These are phyloP conservation scores for Pichia sp. DNA, from an alignment of 1,139 yeast genomes.

Conservation along the genomic window DNA sequence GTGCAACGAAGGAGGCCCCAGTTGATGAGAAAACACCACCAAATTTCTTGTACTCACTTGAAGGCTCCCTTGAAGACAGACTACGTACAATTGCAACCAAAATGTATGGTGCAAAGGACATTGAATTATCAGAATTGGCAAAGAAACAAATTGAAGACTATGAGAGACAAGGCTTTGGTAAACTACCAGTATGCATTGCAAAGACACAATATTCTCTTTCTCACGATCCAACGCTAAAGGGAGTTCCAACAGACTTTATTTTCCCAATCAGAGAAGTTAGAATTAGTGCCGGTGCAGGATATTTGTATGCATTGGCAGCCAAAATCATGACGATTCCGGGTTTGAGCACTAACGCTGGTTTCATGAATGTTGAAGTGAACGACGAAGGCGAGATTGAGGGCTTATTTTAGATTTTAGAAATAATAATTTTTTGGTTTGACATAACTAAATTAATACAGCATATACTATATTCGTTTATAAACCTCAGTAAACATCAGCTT, in stretches of 20 bases:
- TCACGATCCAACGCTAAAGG: conserved; percentile 76
- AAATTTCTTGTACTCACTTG: conserved; percentile 56
- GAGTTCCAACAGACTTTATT: conserved; percentile 74
- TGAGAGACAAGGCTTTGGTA: conserved; percentile 65
- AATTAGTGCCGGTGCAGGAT: conserved; percentile 80
- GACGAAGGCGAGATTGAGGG: conserved; percentile 80
- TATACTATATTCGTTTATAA: neutral
- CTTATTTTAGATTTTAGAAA: conserved; percentile 43
- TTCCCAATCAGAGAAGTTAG: conserved; percentile 78
- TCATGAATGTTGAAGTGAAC: conserved; percentile 77
- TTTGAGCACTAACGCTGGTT: conserved; percentile 76
- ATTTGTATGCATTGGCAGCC: conserved; percentile 75
- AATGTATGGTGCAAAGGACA: conserved; percentile 71
- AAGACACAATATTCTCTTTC: conserved; percentile 81
- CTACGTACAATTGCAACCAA: conserved; percentile 60
- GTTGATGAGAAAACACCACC: conserved; percentile 34
- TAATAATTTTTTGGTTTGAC: neutral
- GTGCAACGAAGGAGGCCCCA: conserved; percentile 44
- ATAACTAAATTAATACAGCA: neutral
- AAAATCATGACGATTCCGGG: conserved; percentile 85
- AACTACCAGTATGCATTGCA: conserved; percentile 76
- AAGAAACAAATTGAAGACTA: conserved; percentile 61
- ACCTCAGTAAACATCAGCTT: neutral
- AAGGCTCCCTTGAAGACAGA: conserved; percentile 60
- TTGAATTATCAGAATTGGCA: conserved; percentile 65